Evolutionary conservation across 495 filamentous ascomycete species (phyloP).

Genomic region (Lasiosphaeris hirsuta): DNA sequence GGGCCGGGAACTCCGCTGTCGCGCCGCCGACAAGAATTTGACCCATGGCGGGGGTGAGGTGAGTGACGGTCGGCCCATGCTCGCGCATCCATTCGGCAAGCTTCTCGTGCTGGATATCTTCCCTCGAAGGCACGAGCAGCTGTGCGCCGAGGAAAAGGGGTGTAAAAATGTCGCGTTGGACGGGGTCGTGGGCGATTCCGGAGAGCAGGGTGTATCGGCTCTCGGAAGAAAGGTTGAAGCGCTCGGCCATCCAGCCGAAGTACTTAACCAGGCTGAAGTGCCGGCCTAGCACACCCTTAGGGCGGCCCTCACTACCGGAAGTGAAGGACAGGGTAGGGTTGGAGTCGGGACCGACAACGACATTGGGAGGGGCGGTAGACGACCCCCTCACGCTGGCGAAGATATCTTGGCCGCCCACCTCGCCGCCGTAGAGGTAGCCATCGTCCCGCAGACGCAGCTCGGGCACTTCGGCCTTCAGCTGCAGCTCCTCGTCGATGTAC

Average conservation of each 20-base stretch:
- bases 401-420: slow-evolving; percentile 61
- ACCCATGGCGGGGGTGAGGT: slow-evolving; percentile 94
- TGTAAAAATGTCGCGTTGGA: slow-evolving; percentile 91
- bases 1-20: slow-evolving; percentile 66
- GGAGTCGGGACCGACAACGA: slow-evolving; percentile 87
- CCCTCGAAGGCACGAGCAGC: slow-evolving; percentile 74
- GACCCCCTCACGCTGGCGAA: slow-evolving; percentile 51
- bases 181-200: slow-evolving; percentile 86
- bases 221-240: slow-evolving; percentile 68
- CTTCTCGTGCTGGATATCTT: slow-evolving; percentile 84
- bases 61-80: slow-evolving; percentile 76
- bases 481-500: slow-evolving; percentile 71
- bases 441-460: slow-evolving; percentile 69
- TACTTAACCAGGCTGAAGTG: slow-evolving; percentile 88
- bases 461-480: slow-evolving; percentile 73
- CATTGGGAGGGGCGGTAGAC: slow-evolving; percentile 59
- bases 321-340: slow-evolving; percentile 83
- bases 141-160: slow-evolving; percentile 85
- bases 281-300: slow-evolving; percentile 73
- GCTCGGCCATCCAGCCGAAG: slow-evolving; percentile 88
- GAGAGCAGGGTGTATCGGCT: slow-evolving; percentile 82
- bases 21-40: slow-evolving; percentile 91
- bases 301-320: slow-evolving; percentile 77
- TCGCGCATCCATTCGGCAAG: slow-evolving; percentile 90
- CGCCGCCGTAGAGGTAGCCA: slow-evolving; percentile 70